Percentiles rank a stretch among this genome's conserved stretches.
Evolutionary conservation across 441 rosid species (phyloP).

Genomic region (Adansonia rubrostipa): DNA sequence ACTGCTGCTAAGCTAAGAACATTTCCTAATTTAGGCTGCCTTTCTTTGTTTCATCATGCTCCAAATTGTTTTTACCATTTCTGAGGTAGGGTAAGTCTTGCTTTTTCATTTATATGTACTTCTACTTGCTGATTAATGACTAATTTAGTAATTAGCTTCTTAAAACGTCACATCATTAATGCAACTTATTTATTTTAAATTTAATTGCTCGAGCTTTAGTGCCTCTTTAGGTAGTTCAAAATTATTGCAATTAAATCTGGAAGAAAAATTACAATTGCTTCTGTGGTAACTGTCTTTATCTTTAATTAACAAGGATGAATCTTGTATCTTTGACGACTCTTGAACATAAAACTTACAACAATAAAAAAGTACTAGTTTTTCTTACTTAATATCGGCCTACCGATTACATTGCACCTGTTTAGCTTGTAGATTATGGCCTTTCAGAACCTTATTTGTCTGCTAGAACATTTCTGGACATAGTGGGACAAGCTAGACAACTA

Average conservation of each 20-base stretch:
- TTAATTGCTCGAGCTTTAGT: background rate
- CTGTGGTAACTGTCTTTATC: background rate
- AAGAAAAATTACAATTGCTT: background rate
- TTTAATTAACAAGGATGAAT: background rate
- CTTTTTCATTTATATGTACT: background rate
- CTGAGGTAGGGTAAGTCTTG: background rate
- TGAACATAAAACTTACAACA: constrained; percentile 25
- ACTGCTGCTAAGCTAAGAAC: background rate
- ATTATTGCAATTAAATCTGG: background rate
- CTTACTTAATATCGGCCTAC: background rate
- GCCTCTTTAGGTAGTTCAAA: background rate
- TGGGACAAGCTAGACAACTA: background rate
- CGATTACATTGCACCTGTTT: constrained; percentile 21
- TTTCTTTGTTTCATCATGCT: background rate
- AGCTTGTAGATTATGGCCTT: background rate
- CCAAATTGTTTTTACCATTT: background rate
- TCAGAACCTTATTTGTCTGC: background rate
- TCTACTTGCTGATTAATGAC: background rate
- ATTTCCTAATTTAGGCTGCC: background rate
- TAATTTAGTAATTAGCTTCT: background rate
- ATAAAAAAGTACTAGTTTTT: constrained; percentile 24
- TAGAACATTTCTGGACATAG: background rate
- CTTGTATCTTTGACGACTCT: background rate
- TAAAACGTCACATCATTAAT: background rate
- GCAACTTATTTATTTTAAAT: background rate